A percentile compares a stretch with the other conserved stretches of the same genome.
phyloP scores from a whole-genome alignment of 805 yeast genomes.

The Blastobotrys muscicola region DNA sequence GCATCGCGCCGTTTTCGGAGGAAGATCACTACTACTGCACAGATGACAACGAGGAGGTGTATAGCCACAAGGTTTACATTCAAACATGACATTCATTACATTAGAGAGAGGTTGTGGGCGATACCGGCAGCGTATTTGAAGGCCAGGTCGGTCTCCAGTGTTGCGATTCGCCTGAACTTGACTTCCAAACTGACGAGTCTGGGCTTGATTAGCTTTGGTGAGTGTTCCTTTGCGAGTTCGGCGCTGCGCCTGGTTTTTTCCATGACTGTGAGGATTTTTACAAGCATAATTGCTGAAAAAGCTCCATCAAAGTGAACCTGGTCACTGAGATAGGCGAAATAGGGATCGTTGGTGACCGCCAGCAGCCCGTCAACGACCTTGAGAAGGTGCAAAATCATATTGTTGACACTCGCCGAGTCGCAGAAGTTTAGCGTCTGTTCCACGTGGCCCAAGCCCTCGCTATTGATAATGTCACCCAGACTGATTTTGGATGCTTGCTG shows the following conservation, averaged over 20 bases:
- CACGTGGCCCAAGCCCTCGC: conserved; percentile 1
- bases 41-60: conserved; percentile 29
- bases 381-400: conserved; percentile 35
- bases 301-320: conserved; percentile 44
- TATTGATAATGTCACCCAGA: conserved; percentile 1
- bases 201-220: background rate
- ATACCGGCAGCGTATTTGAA: conserved; percentile 12
- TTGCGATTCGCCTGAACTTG: conserved; percentile 7
- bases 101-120: conserved; percentile 2
- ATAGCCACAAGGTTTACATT: conserved; percentile 26
- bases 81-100: conserved; percentile 1
- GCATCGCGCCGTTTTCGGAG: conserved; percentile 27
- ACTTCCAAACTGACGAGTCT: conserved; percentile 1
- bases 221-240: background rate
- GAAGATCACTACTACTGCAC: conserved; percentile 24
- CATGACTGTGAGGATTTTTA: conserved; percentile 7
- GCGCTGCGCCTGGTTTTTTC: background rate
- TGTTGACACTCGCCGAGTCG: conserved; percentile 20
- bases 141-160: conserved; percentile 10
- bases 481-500: conserved; percentile 2
- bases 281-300: conserved; percentile 16
- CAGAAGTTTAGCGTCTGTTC: conserved; percentile 10
- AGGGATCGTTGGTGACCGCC: conserved; percentile 39
- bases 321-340: conserved; percentile 63
- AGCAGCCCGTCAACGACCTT: conserved; percentile 35